phyloP scores from a whole-genome alignment of 495 filamentous ascomycete species.

The Podospora fimiseda region DNA sequence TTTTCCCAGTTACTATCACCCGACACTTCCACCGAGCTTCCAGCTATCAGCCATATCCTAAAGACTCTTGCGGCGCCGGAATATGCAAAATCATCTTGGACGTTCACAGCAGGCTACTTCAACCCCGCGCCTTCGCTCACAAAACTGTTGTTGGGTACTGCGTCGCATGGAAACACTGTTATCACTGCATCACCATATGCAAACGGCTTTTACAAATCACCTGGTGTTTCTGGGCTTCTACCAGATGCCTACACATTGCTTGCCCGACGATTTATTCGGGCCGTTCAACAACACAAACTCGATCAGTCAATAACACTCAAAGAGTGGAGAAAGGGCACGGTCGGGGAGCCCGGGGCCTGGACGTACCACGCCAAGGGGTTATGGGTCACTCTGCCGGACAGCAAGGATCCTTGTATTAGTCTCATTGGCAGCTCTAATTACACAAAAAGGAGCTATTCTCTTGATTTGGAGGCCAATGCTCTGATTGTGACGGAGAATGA shows the following conservation, averaged over 20 bases:
- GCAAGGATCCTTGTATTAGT: constrained; percentile 61
- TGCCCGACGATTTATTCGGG: constrained; percentile 70
- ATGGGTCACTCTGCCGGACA: constrained; percentile 71
- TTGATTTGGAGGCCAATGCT: constrained; percentile 84
- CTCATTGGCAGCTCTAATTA: constrained; percentile 92
- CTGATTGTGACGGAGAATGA: constrained; percentile 77
- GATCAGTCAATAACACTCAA: constrained; percentile 59
- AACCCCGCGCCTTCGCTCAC: constrained; percentile 84
- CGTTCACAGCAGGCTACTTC: constrained; percentile 97
- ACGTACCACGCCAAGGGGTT: constrained; percentile 97
- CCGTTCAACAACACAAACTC: constrained; percentile 55
- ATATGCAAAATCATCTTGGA: constrained; percentile 69
- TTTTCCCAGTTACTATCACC: constrained; percentile 75
- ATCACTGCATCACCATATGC: constrained; percentile 91
- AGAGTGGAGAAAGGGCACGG: constrained; percentile 83
- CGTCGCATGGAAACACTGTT: constrained; percentile 63
- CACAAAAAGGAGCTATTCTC: constrained; percentile 83
- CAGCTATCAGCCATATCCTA: constrained; percentile 68
- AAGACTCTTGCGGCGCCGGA: constrained; percentile 52
- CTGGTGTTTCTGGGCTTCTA: constrained; percentile 81
- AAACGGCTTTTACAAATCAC: constrained; percentile 91
- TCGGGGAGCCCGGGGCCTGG: constrained; percentile 78
- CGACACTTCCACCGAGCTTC: constrained; percentile 82
- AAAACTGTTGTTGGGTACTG: constrained; percentile 65
- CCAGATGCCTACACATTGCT: constrained; percentile 89